phyloP scores from a whole-genome alignment of 208 protist species.

The Tritrichomonas musculus region DNA sequence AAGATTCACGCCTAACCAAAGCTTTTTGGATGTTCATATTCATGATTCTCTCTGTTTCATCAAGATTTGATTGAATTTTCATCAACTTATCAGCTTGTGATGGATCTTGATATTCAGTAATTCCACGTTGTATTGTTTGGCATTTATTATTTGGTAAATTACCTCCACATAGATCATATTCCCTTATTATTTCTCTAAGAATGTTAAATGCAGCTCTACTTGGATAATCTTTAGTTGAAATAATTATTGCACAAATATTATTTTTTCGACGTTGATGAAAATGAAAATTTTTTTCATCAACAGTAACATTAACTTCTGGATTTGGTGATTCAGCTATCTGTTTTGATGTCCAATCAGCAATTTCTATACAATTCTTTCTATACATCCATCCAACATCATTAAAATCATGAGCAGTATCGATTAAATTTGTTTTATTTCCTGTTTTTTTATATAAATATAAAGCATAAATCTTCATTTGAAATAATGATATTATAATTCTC shows the following conservation, averaged over 20 bases:
- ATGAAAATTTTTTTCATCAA: neutral
- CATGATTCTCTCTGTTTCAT: conserved; percentile 8
- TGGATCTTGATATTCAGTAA: conserved; percentile 7
- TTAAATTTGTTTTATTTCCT: neutral
- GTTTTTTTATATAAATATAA: neutral
- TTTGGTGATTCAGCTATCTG: neutral
- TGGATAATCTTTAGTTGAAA: neutral
- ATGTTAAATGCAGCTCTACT: neutral
- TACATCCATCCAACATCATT: neutral
- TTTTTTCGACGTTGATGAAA: neutral
- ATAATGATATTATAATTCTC: too few relatives aligned
- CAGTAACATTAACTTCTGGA: neutral
- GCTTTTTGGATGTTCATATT: neutral
- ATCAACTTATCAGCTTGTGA: neutral
- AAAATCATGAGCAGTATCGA: neutral
- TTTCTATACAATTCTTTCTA: neutral
- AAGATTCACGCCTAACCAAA: neutral
- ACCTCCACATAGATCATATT: neutral
- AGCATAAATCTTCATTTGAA: conserved; percentile 5
- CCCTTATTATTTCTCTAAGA: neutral
- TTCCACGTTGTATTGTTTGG: neutral
- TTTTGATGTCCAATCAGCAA: neutral
- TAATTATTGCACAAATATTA: neutral
- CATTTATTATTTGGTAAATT: neutral
- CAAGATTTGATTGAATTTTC: neutral